Conservation (phyloP, 805 yeast species). For the Yarrowia phangngaensis region DNA sequence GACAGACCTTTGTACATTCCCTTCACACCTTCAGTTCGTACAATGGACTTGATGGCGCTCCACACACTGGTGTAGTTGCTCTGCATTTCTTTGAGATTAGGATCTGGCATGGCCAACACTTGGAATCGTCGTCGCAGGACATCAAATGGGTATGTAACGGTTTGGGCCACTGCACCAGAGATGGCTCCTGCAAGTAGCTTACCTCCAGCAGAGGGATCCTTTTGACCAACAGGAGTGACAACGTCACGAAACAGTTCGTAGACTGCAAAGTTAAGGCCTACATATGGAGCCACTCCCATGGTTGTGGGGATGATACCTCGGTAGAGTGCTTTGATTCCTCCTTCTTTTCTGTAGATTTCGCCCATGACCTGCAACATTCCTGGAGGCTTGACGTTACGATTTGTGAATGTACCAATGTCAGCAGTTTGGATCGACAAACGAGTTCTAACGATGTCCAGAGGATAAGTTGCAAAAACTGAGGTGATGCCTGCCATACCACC, state of each 20-base stretch:
- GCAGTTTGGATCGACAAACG: slow-evolving; percentile 89
- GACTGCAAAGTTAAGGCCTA: slow-evolving; percentile 84
- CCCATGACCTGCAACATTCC: slow-evolving; percentile 59
- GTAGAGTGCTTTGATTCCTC: slow-evolving; percentile 74
- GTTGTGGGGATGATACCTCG: slow-evolving; percentile 89
- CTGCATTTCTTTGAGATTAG: slow-evolving; percentile 53
- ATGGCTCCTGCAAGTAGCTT: slow-evolving; percentile 77
- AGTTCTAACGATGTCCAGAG: slow-evolving; percentile 86
- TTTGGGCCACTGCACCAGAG: slow-evolving; percentile 86
- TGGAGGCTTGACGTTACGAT: slow-evolving; percentile 48
- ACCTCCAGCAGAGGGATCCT: slow-evolving; percentile 46
- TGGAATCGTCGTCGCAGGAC: slow-evolving; percentile 84
- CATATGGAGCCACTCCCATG: slow-evolving; percentile 93
- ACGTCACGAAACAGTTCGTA: slow-evolving; percentile 75
- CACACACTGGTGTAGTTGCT: slow-evolving; percentile 57
- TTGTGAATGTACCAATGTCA: slow-evolving; percentile 37
- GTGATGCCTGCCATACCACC: slow-evolving; percentile 80
- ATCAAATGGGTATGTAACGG: slow-evolving; percentile 87
- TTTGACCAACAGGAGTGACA: slow-evolving; percentile 40
- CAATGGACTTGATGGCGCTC: slow-evolving; percentile 70
- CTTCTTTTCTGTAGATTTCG: slow-evolving; percentile 68
- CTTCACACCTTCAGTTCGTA: slow-evolving; percentile 70
- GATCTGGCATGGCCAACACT: slow-evolving; percentile 66
- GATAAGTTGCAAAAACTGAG: slow-evolving; percentile 82
- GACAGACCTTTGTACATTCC: slow-evolving; percentile 61